Evolutionary conservation across 805 yeast genomes (phyloP), one percentile per base, ranked within the genome.

Genomic region (Saccharomycopsis oosterbeekiorum): DNA sequence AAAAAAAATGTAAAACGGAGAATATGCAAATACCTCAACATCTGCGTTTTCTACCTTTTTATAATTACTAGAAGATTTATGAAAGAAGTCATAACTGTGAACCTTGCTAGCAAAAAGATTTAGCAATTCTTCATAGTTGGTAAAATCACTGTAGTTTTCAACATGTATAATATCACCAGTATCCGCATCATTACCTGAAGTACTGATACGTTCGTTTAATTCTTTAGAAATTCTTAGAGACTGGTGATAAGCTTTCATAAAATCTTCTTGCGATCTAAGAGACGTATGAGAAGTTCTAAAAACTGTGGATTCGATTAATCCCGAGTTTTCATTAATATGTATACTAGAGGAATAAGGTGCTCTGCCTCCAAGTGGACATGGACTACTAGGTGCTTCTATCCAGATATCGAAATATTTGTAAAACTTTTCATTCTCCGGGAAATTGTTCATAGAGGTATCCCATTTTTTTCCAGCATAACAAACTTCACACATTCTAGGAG

Each of bases 321-420:
- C 71, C 0, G 71, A 66, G 0, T 74, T 73, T 37, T 73, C 73
- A 61, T 77, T 76, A 34, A 78, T 73, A 1, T 78, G 73, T 11
- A 89, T 74, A 0, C 91, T 77, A 4, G 77, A 73, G 1, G 88
- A 78, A 70, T 93, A 93, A 0, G 97, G 96, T 0, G 97, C 97
- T 68, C 88, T 88, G 1, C 99, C 99, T 2, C 97, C 98, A 34
- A 93, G 75, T 1, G 98, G 97, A 71, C 99, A 93, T 1, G 93
- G 89, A 68, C 88, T 94, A 61, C 96, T 88, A 29, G 89, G 88
- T 1, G 89, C 74, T 47, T 83, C 78, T 29, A 93, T 88, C 99
- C 99, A 93, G 51, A 86, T 82, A 24, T 81, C 72, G 69, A 91
- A 86, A 67, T 78, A 89, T 55, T 75, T 76, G 83, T 88, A 81